A percentile compares a stretch with the other conserved stretches of the same genome.
Conservation (phyloP, 208 protist species). For the Crithidia fasciculata region DNA sequence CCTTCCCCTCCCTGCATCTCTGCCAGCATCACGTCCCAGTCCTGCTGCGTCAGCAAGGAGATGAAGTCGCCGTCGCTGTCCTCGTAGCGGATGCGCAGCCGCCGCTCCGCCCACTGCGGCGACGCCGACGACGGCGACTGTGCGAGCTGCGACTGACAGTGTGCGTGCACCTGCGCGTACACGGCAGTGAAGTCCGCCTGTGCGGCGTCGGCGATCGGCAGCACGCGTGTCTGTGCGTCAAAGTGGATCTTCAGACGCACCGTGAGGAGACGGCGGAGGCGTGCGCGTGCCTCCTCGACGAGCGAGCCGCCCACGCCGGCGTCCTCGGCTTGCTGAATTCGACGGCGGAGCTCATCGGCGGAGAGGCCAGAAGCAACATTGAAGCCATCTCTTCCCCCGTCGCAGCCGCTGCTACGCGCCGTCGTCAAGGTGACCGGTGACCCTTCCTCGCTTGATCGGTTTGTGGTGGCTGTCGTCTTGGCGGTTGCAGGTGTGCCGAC, state of each 20-base stretch:
- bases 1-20: slow-evolving; percentile 43
- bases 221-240: slow-evolving; percentile 65
- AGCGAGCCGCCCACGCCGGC: slow-evolving; percentile 49
- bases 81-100: slow-evolving; percentile 81
- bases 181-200: slow-evolving; percentile 53
- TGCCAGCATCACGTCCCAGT: slow-evolving; percentile 70
- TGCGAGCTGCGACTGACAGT: slow-evolving; percentile 52
- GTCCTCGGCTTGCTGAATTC: slow-evolving; percentile 49
- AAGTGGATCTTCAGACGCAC: slow-evolving; percentile 82
- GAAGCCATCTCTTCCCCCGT: too few species aligned
- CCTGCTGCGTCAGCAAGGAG: slow-evolving; percentile 68
- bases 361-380: neutral
- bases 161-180: slow-evolving; percentile 56
- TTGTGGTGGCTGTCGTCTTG: neutral
- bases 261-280: slow-evolving; percentile 39
- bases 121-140: slow-evolving; percentile 8
- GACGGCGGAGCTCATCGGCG: slow-evolving; percentile 35
- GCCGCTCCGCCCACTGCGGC: slow-evolving; percentile 26
- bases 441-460: slow-evolving; percentile 23
- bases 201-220: slow-evolving; percentile 51
- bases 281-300: slow-evolving; percentile 49
- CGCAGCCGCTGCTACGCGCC: neutral
- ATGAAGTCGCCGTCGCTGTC: slow-evolving; percentile 86
- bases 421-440: neutral
- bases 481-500: neutral